Percentiles rank a stretch among this genome's conserved stretches.
Conservation (phyloP, 306 rosid genomes). For the Luffa acutangula region DNA sequence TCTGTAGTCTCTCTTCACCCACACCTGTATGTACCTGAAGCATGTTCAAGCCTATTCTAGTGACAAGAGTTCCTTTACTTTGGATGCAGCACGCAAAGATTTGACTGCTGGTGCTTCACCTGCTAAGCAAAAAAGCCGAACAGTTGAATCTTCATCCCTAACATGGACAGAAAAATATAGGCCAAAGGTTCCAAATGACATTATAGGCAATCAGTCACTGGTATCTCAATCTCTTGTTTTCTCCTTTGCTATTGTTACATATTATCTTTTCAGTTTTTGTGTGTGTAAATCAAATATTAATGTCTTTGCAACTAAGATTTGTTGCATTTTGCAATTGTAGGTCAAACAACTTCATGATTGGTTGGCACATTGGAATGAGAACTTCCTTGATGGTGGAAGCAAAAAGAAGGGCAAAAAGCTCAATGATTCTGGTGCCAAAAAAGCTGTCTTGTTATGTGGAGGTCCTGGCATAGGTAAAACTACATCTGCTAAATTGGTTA, state of each 20-base stretch:
- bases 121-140: constrained; percentile 29
- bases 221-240: constrained; percentile 32
- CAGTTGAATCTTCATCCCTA: constrained; percentile 23
- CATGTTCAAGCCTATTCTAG: constrained; percentile 1
- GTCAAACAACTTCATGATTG: constrained; percentile 82
- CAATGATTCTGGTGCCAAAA: constrained; percentile 53
- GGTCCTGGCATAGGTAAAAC: constrained; percentile 98
- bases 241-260: background rate
- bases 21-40: background rate
- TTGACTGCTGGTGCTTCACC: constrained; percentile 32
- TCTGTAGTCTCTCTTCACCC: background rate
- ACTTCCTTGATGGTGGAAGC: constrained; percentile 55
- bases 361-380: constrained; percentile 78
- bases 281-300: background rate
- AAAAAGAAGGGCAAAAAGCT: constrained; percentile 52
- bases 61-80: constrained; percentile 13
- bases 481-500: constrained; percentile 84
- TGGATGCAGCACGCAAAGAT: constrained; percentile 30
- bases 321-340: constrained; percentile 24
- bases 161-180: constrained; percentile 83
- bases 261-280: background rate
- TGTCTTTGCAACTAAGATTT: background rate
- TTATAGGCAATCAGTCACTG: constrained; percentile 85
- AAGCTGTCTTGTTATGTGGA: constrained; percentile 83
- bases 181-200: constrained; percentile 62